Evolutionary conservation across 2,329 filamentous ascomycete genomes (phyloP).

Genomic region (Penicillium sp.): DNA sequence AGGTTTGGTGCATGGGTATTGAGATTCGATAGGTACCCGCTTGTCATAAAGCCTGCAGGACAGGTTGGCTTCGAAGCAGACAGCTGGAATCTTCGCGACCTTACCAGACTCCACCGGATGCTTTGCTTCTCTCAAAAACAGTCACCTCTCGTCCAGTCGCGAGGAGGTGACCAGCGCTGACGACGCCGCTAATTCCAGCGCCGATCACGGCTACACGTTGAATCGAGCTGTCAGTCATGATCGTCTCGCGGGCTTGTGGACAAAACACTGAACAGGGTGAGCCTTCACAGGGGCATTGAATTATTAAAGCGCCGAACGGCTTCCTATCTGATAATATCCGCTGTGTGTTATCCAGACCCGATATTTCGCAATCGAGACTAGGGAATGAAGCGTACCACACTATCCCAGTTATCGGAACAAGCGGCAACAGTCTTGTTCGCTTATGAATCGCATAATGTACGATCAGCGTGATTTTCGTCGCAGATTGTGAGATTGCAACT

Average conservation of each 20-base stretch:
- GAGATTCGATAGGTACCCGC: slow-evolving; percentile 47
- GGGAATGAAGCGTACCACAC: background rate
- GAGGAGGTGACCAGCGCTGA: slow-evolving; percentile 48
- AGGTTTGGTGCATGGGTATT: slow-evolving; percentile 44
- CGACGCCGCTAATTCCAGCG: slow-evolving; percentile 53
- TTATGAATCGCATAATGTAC: slow-evolving; percentile 9
- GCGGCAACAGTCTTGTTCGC: slow-evolving; percentile 5
- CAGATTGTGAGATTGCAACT: slow-evolving; percentile 24
- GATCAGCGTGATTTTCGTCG: slow-evolving; percentile 21
- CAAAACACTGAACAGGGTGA: no score
- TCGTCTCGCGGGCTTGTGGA: no score
- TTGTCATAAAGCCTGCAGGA: slow-evolving; percentile 51
- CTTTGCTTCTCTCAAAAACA: slow-evolving; percentile 54
- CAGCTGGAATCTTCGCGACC: no score
- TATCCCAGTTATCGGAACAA: slow-evolving; percentile 2
- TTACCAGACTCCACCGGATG: slow-evolving; percentile 57
- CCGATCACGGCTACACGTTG: slow-evolving; percentile 49
- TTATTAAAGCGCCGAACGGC: no score
- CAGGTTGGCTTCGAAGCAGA: background rate
- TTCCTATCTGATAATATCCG: no score
- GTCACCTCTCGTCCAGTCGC: slow-evolving; percentile 49
- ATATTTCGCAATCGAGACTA: slow-evolving; percentile 14
- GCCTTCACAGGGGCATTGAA: no score
- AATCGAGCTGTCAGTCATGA: slow-evolving; percentile 22
- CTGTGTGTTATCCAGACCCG: slow-evolving; percentile 6